These are phyloP conservation scores for Lyophyllum decastes DNA, from an alignment of 768 basidiomycete genomes.

Conservation along the genomic window DNA sequence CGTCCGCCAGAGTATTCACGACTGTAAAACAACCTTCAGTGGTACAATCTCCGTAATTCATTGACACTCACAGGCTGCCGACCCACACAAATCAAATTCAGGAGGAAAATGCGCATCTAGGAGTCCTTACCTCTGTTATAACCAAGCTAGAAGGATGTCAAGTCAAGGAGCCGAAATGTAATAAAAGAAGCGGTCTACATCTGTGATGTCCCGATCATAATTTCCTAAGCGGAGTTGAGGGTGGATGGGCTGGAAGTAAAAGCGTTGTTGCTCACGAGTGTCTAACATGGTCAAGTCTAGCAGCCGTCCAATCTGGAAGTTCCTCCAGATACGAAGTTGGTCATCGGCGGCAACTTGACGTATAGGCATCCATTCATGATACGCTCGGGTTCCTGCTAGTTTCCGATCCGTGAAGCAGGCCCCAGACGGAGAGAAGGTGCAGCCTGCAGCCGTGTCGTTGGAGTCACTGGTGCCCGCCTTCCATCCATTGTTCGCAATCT, in stretches of 20 bases:
- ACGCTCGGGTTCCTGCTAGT: constrained; percentile 56
- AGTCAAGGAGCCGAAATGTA: too few species aligned
- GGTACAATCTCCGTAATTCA: constrained; percentile 14
- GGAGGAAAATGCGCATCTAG: too few species aligned
- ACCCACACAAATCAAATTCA: too few species aligned
- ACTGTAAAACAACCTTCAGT: constrained; percentile 26
- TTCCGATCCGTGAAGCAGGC: constrained; percentile 63
- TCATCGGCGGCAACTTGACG: constrained; percentile 56
- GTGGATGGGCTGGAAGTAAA: neutral
- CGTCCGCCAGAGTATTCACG: constrained; percentile 43
- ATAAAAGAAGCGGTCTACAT: too few species aligned
- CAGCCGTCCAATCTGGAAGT: constrained; percentile 64
- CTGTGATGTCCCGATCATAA: constrained; percentile 58
- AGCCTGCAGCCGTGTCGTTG: constrained; percentile 53
- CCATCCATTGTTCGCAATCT: constrained; percentile 60
- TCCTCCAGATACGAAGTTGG: constrained; percentile 61
- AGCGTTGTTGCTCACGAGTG: constrained; percentile 57
- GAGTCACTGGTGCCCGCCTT: constrained; percentile 56
- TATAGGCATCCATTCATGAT: constrained; percentile 67
- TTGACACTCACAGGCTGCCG: too few species aligned
- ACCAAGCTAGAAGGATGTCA: constrained; percentile 31
- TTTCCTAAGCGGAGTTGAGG: constrained; percentile 31
- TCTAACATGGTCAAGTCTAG: constrained; percentile 64
- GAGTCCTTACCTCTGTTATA: constrained; percentile 55
- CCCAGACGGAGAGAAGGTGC: constrained; percentile 50